Conservation (phyloP, 1,284 basidiomycete genomes). For the Ceratobasidium sp. region DNA sequence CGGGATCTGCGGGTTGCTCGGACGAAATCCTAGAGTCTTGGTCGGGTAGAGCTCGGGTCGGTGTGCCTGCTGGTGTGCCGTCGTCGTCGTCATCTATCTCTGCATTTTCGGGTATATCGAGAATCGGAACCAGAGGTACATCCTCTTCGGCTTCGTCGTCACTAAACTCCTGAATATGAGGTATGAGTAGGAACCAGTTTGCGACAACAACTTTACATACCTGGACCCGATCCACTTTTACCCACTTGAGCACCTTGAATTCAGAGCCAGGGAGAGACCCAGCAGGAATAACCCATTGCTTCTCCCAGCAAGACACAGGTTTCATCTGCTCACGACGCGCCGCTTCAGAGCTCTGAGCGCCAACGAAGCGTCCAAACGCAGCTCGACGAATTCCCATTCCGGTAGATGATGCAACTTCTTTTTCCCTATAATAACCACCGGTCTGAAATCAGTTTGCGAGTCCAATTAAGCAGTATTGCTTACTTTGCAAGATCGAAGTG, state of each 20-base stretch:
- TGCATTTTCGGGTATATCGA: constrained; percentile 38
- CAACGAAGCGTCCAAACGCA: constrained; percentile 42
- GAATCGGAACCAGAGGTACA: constrained; percentile 37
- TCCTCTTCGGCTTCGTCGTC: constrained; percentile 48
- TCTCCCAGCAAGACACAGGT: constrained; percentile 49
- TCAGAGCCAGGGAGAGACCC: constrained; percentile 48
- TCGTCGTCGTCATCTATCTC: constrained; percentile 42
- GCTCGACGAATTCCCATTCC: constrained; percentile 42
- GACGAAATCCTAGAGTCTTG: constrained; percentile 44
- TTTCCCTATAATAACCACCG: not conserved
- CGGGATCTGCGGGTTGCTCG: constrained; percentile 38
- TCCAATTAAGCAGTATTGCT: not conserved
- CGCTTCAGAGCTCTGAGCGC: constrained; percentile 43
- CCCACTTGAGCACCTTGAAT: constrained; percentile 49
- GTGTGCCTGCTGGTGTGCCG: constrained; percentile 22
- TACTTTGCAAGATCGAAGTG: not conserved
- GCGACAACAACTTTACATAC: constrained; percentile 9
- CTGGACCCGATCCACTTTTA: constrained; percentile 47
- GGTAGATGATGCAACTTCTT: not conserved
- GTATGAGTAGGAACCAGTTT: not conserved
- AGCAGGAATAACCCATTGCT: constrained; percentile 48
- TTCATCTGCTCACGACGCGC: constrained; percentile 46
- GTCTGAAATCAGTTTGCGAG: not conserved
- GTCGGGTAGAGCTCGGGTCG: constrained; percentile 33
- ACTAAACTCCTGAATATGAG: constrained; percentile 47